These are phyloP conservation scores for Fusarium devonianum DNA, from an alignment of 2,329 filamentous ascomycete species.

Conservation along the genomic window DNA sequence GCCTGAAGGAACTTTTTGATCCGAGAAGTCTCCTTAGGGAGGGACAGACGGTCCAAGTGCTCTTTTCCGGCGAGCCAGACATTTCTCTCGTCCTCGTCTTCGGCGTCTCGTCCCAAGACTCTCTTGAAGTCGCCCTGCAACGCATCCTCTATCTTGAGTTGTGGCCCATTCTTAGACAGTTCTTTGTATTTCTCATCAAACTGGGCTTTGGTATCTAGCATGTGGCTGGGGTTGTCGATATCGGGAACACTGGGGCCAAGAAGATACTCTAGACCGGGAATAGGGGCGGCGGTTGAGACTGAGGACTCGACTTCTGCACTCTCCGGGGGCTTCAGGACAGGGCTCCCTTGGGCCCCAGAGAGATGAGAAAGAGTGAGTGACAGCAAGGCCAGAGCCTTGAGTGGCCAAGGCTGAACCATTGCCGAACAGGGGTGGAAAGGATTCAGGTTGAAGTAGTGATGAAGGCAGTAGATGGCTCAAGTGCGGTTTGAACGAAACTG, in stretches of 20 bases:
- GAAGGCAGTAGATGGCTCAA: too few relatives aligned
- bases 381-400: neutral
- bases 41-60: too few relatives aligned
- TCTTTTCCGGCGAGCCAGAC: too few relatives aligned
- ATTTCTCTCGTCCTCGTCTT: too few relatives aligned
- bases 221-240: constrained; percentile 11
- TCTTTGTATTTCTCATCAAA: neutral
- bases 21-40: neutral
- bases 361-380: neutral
- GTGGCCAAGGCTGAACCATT: neutral
- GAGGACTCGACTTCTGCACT: too few relatives aligned
- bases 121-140: too few relatives aligned
- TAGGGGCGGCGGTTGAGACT: neutral
- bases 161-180: too few relatives aligned
- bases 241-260: neutral
- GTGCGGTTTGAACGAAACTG: too few relatives aligned
- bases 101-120: too few relatives aligned
- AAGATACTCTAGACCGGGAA: constrained; percentile 1
- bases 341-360: neutral
- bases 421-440: neutral
- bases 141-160: too few relatives aligned
- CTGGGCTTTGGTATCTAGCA: neutral
- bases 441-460: too few relatives aligned
- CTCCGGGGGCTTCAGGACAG: neutral
- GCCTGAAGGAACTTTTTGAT: neutral